Percentiles rank a stretch among this genome's conserved stretches.
These are phyloP conservation scores for Mycena haematopus DNA, from an alignment of 768 basidiomycete genomes.

Conservation along the genomic window DNA sequence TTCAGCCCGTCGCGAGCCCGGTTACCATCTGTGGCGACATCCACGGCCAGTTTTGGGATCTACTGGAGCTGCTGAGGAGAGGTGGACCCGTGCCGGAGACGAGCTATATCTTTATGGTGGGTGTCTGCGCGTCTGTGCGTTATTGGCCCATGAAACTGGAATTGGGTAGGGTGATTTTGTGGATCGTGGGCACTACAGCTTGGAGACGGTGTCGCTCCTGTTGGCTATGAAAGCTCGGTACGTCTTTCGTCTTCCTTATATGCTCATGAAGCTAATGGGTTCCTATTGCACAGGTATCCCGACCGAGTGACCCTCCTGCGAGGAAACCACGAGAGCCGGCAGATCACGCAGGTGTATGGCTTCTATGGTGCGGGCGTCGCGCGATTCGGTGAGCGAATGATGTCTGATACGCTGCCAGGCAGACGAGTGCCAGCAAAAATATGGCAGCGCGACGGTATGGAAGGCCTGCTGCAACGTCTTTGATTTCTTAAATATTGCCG, in stretches of 20 bases:
- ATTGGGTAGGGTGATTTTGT: slow-evolving; percentile 89
- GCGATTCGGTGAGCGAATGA: slow-evolving; percentile 4
- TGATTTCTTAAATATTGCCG: slow-evolving; percentile 93
- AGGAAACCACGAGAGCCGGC: slow-evolving; percentile 96
- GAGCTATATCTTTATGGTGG: slow-evolving; percentile 94
- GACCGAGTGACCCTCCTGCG: slow-evolving; percentile 90
- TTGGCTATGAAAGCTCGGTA: slow-evolving; percentile 90
- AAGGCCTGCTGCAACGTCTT: slow-evolving; percentile 97
- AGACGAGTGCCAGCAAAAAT: slow-evolving; percentile 99
- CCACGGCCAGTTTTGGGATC: slow-evolving; percentile 97
- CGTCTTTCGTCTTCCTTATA: slow-evolving; percentile 21
- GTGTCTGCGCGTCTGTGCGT: slow-evolving; percentile 44
- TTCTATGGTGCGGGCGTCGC: slow-evolving; percentile 78
- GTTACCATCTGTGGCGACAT: slow-evolving; percentile 97
- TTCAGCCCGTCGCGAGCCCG: slow-evolving; percentile 93
- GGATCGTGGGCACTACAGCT: slow-evolving; percentile 93
- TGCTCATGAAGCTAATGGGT: background rate
- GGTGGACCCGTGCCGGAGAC: slow-evolving; percentile 87
- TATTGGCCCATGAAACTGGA: background rate
- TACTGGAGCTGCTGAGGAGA: slow-evolving; percentile 86
- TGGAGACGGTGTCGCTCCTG: slow-evolving; percentile 92
- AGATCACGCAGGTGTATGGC: slow-evolving; percentile 99
- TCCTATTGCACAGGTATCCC: slow-evolving; percentile 68
- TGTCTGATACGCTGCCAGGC: slow-evolving; percentile 14
- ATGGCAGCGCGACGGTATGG: slow-evolving; percentile 95